Evolutionary conservation across 495 filamentous ascomycete species (phyloP), one percentile per base, ranked within the genome.

Genomic region (Penicillium angulare): DNA sequence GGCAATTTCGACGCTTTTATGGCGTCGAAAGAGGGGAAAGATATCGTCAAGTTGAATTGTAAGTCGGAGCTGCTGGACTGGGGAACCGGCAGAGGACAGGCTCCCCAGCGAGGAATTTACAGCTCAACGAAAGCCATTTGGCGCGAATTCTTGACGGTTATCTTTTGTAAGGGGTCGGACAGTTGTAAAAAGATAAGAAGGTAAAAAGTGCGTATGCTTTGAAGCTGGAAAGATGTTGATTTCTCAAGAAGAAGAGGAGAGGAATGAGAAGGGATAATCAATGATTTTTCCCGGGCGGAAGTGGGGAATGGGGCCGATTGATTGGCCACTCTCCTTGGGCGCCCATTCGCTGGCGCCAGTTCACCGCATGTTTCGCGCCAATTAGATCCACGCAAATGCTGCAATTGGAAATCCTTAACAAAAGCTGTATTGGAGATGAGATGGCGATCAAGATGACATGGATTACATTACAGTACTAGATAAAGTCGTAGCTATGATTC

Each of bases 91-190:
- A 59, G 50, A 22, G 80, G 77, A 69, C 76, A 77, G 75, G 62
- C 56, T 74, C 85, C 84, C 83, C 86, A 92, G 89, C 83, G 86
- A 82, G 80, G 75, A 76, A 73, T 88, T 90, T 88, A 95, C 87
- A 95, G 89, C 88, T 86, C 88, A 90, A 84, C 88, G 87, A 89
- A 81, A 75, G 87, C 87, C 87, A 77, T 87, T 73, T 69, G 71
- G 85, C 87, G 84, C 85, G 76, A 78, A 82, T 82, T 77, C 78
- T 89, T 83, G 88, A 95, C 89, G 83, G 33, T 5, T 48, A 86
- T 88, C 86, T 83, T 79, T 77, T 56, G 64, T 46, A 50, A 22
- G 49, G 24, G 22, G 15, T 34, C n/a, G n/a, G n/a, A 20, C 10
- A 49, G 57, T 57, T 56, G 49, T 46, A 62, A 41, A 53, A 35